Evolutionary conservation across 2,329 filamentous ascomycete species (phyloP), one percentile per base, ranked within the genome.

Genomic region (Botrytis paeoniae): DNA sequence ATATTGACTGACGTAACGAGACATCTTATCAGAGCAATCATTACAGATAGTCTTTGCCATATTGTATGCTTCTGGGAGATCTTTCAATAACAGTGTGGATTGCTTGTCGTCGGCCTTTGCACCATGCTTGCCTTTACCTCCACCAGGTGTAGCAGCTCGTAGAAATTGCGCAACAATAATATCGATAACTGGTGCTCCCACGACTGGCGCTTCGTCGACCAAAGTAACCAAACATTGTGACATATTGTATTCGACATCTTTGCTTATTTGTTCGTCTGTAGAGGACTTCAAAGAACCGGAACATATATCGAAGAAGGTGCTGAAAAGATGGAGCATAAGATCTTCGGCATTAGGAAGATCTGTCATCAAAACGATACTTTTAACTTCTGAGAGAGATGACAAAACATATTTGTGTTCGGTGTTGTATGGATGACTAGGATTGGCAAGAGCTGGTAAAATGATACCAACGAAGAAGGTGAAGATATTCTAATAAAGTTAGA

Each of bases 41-140:
- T 94, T 96, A 84, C 96, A 99, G 62, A 99, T 91, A 3, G 93
- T 93, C 83, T 97, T 97, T 35, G 96, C 95, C 92, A 98, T 97
- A 80, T 96, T 92, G 83, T 99, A 99, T 1, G 96, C 95, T 25
- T 94, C 90, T 1, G 96, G 95, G 72, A 97, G 92, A 75, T 96
- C 92, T 80, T 97, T 97, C 70, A 93, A 85, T n/a, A 93, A 85
- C 29, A 97, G 86, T 0, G 93, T 97, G 1, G 91, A 93, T 80
- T 97, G 95, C 79, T 90, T 94, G 60, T 89, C 89, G 79, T 95
- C 93, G 16, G 90, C 80, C 45, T 89, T 86, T 32, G 83, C 78
- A 77, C 87, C 83, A 72, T 85, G 82, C 75, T 85, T 83, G 64
- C 85, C 79, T 79, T 89, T 91, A 76, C 85, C 87, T 61, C 73